These are phyloP conservation scores for Oidiodendron maius DNA, from an alignment of 495 filamentous ascomycete species.

Conservation along the genomic window DNA sequence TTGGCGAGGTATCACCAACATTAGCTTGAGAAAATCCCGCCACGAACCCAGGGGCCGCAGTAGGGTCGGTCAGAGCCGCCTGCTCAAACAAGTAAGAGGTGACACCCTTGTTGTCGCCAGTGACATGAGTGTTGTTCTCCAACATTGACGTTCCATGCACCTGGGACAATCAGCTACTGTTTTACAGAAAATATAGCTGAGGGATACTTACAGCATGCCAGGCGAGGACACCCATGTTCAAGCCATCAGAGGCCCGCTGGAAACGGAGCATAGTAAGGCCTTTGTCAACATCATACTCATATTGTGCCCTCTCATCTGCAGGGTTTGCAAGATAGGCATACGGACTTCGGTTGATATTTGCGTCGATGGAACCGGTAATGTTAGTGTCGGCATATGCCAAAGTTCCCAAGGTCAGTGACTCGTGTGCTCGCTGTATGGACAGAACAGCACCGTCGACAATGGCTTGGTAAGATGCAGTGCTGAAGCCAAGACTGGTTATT, in stretches of 20 bases:
- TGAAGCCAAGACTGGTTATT: constrained; percentile 81
- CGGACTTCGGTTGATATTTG: constrained; percentile 82
- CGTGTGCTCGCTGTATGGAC: constrained; percentile 82
- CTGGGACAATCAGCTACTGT: background rate
- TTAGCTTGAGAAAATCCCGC: constrained; percentile 92
- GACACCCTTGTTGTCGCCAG: constrained; percentile 96
- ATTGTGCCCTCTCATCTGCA: constrained; percentile 65
- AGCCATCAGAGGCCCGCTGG: constrained; percentile 49
- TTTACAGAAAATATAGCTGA: background rate
- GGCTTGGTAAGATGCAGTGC: constrained; percentile 81
- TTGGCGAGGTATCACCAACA: constrained; percentile 89
- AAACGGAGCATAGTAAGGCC: constrained; percentile 81
- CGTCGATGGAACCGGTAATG: constrained; percentile 66
- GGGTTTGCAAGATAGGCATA: constrained; percentile 91
- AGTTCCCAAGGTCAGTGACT: constrained; percentile 60
- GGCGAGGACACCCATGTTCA: constrained; percentile 72
- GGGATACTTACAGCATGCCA: constrained; percentile 48
- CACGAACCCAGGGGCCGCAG: constrained; percentile 58
- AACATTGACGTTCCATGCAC: constrained; percentile 79
- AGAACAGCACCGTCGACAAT: constrained; percentile 80
- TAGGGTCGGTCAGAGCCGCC: constrained; percentile 43
- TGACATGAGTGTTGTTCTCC: constrained; percentile 86
- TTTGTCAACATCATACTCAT: constrained; percentile 72
- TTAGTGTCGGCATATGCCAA: constrained; percentile 27
- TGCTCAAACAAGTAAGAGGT: constrained; percentile 80